A percentile compares a stretch with the other conserved stretches of the same genome.
Evolutionary conservation across 2,329 filamentous ascomycete species (phyloP).

Genomic region (Xylariaceae sp.): DNA sequence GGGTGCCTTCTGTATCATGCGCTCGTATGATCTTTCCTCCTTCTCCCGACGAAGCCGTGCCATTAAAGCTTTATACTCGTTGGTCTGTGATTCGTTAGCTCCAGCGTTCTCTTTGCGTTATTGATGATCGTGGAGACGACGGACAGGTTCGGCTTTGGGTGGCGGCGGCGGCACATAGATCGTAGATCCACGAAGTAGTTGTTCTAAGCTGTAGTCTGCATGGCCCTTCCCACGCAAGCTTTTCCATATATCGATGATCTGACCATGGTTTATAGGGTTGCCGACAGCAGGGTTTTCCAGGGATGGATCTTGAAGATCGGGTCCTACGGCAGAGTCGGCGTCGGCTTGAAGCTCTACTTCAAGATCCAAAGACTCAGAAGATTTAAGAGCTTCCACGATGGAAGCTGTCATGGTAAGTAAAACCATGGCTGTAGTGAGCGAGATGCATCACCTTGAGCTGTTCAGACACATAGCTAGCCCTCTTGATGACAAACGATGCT

Average conservation of each 20-base stretch:
- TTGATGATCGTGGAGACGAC: conserved; percentile 26
- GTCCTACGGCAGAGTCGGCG: conserved; percentile 12
- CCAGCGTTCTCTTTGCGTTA: conserved; percentile 6
- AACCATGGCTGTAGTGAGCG: conserved; percentile 55
- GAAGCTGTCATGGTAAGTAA: conserved; percentile 71
- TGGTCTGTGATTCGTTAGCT: conserved; percentile 49
- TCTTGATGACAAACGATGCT: not conserved
- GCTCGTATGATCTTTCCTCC: conserved; percentile 77
- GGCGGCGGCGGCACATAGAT: conserved; percentile 79
- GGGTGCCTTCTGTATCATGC: conserved; percentile 66
- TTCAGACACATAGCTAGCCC: not conserved
- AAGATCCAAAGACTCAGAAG: conserved; percentile 25
- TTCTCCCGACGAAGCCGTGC: conserved; percentile 76
- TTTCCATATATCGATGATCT: conserved; percentile 63
- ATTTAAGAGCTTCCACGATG: conserved; percentile 61
- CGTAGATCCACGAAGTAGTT: conserved; percentile 66
- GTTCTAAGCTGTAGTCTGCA: conserved; percentile 56
- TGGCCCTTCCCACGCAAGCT: conserved; percentile 40
- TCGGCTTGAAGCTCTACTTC: conserved; percentile 8
- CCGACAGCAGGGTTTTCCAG: conserved; percentile 53
- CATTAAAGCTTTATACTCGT: conserved; percentile 87
- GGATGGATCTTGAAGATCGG: conserved; percentile 43
- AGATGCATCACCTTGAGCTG: conserved; percentile 3
- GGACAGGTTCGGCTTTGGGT: conserved; percentile 73
- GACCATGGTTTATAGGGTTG: conserved; percentile 68